These are phyloP conservation scores for Curvularia verruculosa DNA, from an alignment of 2,329 filamentous ascomycete genomes.

Conservation along the genomic window DNA sequence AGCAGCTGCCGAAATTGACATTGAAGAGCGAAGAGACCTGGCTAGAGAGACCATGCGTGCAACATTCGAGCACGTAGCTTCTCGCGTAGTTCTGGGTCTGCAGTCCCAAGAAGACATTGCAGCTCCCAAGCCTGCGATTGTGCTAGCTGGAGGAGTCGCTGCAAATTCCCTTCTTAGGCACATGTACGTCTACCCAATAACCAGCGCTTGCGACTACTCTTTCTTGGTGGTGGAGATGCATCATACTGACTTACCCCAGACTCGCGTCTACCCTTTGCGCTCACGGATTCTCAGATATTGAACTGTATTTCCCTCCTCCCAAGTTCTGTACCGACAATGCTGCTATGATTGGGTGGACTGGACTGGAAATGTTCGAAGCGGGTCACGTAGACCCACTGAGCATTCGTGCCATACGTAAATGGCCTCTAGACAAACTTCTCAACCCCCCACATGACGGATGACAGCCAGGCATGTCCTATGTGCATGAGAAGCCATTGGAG, in stretches of 20 bases:
- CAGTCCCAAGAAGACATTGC: conserved; percentile 35
- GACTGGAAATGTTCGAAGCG: conserved; percentile 85
- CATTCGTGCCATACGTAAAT: conserved; percentile 46
- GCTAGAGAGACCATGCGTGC: conserved; percentile 77
- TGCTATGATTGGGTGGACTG: conserved; percentile 96
- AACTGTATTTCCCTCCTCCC: conserved; percentile 75
- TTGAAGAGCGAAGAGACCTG: conserved; percentile 69
- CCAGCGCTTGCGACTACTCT: neutral
- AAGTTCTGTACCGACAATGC: conserved; percentile 91
- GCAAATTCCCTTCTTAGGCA: conserved; percentile 79
- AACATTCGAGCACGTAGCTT: conserved; percentile 85
- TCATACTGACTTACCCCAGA: conserved; percentile 24
- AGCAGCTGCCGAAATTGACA: conserved; percentile 51
- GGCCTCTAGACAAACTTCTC: conserved; percentile 44
- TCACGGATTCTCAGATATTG: conserved; percentile 67
- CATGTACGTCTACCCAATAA: conserved; percentile 52
- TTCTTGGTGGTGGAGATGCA: conserved; percentile 1
- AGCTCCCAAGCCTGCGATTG: conserved; percentile 60
- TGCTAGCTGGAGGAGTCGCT: conserved; percentile 90
- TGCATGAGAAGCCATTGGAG: neutral
- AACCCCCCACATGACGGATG: conserved; percentile 33
- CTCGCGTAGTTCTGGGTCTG: conserved; percentile 75
- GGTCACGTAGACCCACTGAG: conserved; percentile 58
- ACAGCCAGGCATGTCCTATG: neutral
- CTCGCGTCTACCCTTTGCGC: conserved; percentile 65